Conservation (phyloP, 78 protist species). For the Dictyostelium firmibasis region DNA sequence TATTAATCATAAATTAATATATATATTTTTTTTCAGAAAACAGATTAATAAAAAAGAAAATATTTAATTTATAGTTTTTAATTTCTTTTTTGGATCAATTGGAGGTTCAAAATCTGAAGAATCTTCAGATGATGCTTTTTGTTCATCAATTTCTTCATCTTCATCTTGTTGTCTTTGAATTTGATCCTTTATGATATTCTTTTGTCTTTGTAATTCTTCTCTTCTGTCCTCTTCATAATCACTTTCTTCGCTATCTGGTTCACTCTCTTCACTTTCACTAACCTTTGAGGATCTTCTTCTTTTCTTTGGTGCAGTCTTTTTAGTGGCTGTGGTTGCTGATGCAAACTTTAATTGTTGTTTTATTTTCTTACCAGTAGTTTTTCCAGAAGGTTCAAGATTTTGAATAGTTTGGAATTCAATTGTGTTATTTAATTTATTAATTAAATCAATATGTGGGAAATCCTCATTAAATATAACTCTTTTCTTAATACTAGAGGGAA, state of each 20-base stretch:
- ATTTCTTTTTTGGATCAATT: background rate
- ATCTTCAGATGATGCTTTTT: background rate
- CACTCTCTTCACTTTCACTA: background rate
- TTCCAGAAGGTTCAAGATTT: background rate
- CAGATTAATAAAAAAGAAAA: background rate
- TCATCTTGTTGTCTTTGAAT: background rate
- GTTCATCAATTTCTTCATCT: background rate
- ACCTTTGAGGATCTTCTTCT: background rate
- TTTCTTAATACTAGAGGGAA: background rate
- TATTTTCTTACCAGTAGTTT: background rate
- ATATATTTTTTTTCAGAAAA: background rate
- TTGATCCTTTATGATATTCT: background rate
- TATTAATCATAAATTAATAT: background rate
- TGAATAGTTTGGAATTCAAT: background rate
- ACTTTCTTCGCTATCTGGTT: background rate
- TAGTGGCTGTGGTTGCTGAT: background rate
- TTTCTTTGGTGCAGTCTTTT: background rate
- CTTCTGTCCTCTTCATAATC: background rate
- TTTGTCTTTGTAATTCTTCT: background rate
- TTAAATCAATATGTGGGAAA: background rate
- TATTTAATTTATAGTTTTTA: background rate
- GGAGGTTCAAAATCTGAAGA: slow-evolving; percentile 14
- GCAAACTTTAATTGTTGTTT: background rate
- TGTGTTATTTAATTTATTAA: background rate
- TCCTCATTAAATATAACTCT: background rate